Evolutionary conservation across 202 grass and related monocot genomes (phyloP).

Genomic region (Schoenoplectus triqueter): DNA sequence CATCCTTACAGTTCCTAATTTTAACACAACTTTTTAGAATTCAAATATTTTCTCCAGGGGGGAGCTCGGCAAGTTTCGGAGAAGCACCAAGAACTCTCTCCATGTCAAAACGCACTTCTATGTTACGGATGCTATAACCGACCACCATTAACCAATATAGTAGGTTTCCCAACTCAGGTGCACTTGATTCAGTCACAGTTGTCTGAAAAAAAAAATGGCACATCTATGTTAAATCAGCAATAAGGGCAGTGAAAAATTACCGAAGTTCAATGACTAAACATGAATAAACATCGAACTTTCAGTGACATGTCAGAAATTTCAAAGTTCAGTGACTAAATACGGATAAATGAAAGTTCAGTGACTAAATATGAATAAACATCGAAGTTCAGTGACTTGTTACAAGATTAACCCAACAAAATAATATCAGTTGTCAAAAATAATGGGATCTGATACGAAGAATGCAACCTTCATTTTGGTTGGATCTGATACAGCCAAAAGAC

Average conservation of each 20-base stretch:
- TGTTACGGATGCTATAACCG: constrained; percentile 92
- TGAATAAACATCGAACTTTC: too few relatives aligned
- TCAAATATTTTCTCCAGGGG: constrained; percentile 72
- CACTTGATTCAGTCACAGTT: constrained; percentile 68
- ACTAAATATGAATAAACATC: too few relatives aligned
- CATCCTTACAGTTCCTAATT: constrained; percentile 24
- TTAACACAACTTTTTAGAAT: constrained; percentile 13
- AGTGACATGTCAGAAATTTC: too few relatives aligned
- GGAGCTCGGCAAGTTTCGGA: constrained; percentile 68
- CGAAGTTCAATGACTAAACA: too few relatives aligned
- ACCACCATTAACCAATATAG: constrained; percentile 97
- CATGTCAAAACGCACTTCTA: constrained; percentile 96
- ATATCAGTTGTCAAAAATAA: constrained; percentile 7
- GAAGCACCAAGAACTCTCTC: constrained; percentile 71
- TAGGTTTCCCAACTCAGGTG: constrained; percentile 75
- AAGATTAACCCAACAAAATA: neutral
- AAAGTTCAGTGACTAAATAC: too few relatives aligned
- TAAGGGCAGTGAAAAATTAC: neutral
- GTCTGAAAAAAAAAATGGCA: constrained; percentile 46
- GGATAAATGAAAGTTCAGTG: too few relatives aligned
- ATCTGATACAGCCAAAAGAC: constrained; percentile 80
- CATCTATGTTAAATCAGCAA: neutral
- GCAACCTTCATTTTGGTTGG: constrained; percentile 87
- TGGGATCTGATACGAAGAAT: neutral
- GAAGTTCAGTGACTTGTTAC: too few relatives aligned